Evolutionary conservation across 2,329 filamentous ascomycete genomes (phyloP).

Genomic region (Biscogniauxia sp.): DNA sequence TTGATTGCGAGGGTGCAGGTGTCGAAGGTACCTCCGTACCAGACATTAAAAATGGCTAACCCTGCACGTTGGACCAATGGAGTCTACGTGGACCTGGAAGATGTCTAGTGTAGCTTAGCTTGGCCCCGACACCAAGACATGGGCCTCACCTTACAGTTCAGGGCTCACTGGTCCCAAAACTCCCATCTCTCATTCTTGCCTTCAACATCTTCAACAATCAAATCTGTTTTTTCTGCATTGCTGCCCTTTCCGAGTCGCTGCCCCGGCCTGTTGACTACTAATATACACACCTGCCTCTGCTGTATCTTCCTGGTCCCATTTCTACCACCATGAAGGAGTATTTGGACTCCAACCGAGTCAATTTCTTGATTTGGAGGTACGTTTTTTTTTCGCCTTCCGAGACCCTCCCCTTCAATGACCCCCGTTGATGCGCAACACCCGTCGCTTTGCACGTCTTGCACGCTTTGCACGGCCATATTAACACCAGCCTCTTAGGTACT

Average conservation of each 20-base stretch:
- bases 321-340: constrained; percentile 55
- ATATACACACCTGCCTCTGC: background rate
- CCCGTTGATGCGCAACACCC: background rate
- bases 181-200: constrained; percentile 27
- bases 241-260: constrained; percentile 3
- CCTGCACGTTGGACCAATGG: constrained; percentile 22
- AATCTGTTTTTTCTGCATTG: constrained; percentile 11
- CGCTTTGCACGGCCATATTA: constrained; percentile 19
- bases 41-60: constrained; percentile 6
- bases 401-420: constrained; percentile 2
- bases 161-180: constrained; percentile 22
- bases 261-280: constrained; percentile 1
- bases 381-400: constrained; percentile 36
- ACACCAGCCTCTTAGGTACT: constrained; percentile 44
- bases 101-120: constrained; percentile 19
- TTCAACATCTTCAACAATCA: constrained; percentile 24
- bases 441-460: constrained; percentile 1
- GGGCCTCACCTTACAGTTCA: constrained; percentile 23
- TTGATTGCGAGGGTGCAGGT: background rate
- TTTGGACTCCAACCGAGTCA: constrained; percentile 65
- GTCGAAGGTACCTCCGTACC: constrained; percentile 1
- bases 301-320: background rate
- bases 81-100: constrained; percentile 15
- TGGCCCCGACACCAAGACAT: constrained; percentile 25
- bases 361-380: constrained; percentile 70